Evolutionary conservation across 306 rosid genomes (phyloP).

Genomic region (Prunus mongolica): DNA sequence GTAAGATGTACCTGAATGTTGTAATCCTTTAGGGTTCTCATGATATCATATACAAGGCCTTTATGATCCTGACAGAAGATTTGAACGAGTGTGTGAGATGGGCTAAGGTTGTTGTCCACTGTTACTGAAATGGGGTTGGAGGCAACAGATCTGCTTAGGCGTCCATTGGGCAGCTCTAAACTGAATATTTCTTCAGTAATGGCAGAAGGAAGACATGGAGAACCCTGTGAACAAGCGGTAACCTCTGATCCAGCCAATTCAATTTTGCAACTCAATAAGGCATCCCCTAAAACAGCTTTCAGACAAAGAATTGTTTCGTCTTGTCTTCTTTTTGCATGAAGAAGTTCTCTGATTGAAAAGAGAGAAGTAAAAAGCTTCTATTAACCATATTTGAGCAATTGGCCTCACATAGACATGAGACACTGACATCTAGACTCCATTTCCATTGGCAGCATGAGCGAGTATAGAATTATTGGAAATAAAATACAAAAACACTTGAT

Average conservation of each 20-base stretch:
- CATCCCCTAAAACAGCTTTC: conserved; percentile 30
- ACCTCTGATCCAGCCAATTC: conserved; percentile 44
- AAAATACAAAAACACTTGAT: not conserved
- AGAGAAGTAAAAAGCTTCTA: not conserved
- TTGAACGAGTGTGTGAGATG: conserved; percentile 48
- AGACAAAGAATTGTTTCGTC: conserved; percentile 37
- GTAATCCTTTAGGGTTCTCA: conserved; percentile 64
- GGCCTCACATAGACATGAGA: not conserved
- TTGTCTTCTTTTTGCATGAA: conserved; percentile 41
- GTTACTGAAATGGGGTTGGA: conserved; percentile 30
- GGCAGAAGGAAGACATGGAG: conserved; percentile 43
- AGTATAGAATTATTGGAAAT: not conserved
- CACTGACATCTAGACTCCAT: not conserved
- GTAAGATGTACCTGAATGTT: conserved; percentile 38
- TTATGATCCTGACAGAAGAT: conserved; percentile 55
- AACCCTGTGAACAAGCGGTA: conserved; percentile 38
- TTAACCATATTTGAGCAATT: not conserved
- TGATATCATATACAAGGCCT: conserved; percentile 56
- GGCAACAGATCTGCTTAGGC: conserved; percentile 27
- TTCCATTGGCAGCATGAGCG: not conserved
- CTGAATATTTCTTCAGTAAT: conserved; percentile 44
- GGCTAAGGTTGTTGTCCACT: conserved; percentile 51
- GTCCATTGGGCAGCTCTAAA: conserved; percentile 30
- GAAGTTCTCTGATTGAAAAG: conserved; percentile 37
- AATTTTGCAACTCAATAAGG: conserved; percentile 44